phyloP scores from a whole-genome alignment of 257 asterid genomes.

The Solanum dulcamara region DNA sequence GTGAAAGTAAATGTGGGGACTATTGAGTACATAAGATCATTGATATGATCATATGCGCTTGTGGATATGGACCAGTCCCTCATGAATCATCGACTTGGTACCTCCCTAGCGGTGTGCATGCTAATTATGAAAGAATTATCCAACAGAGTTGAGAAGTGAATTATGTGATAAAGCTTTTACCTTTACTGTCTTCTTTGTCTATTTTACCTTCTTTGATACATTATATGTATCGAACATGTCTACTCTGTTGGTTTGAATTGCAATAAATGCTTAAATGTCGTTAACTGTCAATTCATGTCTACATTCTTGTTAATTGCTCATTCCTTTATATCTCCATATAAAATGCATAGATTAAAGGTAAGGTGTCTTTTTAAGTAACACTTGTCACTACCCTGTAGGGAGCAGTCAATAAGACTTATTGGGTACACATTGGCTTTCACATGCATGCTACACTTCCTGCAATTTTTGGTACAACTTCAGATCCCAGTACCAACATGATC shows the following conservation, averaged over 20 bases:
- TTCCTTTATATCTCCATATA: background rate
- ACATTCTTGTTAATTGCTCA: background rate
- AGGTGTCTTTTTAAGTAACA: background rate
- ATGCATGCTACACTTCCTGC: background rate
- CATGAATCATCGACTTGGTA: background rate
- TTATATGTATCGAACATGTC: background rate
- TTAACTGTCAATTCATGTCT: background rate
- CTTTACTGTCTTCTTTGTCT: background rate
- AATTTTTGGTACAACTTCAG: background rate
- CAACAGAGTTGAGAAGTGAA: background rate
- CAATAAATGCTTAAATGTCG: background rate
- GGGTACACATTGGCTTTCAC: background rate
- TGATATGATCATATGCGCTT: background rate
- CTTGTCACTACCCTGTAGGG: background rate
- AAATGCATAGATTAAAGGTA: background rate
- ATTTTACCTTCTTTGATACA: background rate
- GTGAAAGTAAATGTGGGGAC: background rate
- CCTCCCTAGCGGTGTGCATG: background rate
- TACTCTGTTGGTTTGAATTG: background rate
- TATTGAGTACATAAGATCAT: background rate
- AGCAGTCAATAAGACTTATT: background rate
- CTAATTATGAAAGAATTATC: background rate
- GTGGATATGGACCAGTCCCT: background rate
- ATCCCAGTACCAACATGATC: background rate
- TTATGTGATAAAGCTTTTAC: background rate